A percentile compares a stretch with the other conserved stretches of the same genome.
These are phyloP conservation scores for Sporothrix curviconia DNA, from an alignment of 2,329 filamentous ascomycete genomes.

Conservation along the genomic window DNA sequence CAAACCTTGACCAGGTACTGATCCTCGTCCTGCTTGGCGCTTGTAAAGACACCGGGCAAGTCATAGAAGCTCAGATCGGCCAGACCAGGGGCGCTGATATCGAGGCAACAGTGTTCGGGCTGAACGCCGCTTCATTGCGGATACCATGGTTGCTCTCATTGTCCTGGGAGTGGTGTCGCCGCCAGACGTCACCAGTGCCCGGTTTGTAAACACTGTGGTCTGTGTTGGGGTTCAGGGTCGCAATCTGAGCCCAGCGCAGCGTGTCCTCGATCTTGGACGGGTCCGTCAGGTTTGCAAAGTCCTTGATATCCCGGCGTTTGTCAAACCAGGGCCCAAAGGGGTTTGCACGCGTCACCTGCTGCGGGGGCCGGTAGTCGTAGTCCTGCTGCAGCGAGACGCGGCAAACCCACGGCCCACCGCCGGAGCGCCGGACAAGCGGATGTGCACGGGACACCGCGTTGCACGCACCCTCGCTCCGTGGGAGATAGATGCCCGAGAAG, in stretches of 20 bases:
- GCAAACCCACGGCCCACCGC: slow-evolving; percentile 53
- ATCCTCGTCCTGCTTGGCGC: slow-evolving; percentile 56
- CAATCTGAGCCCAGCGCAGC: slow-evolving; percentile 68
- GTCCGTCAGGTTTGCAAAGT: slow-evolving; percentile 59
- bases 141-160: slow-evolving; percentile 24
- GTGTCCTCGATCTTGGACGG: slow-evolving; percentile 59
- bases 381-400: slow-evolving; percentile 58
- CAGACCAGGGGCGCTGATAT: slow-evolving; percentile 65
- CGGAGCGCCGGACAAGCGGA: slow-evolving; percentile 56
- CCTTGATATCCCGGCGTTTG: slow-evolving; percentile 39
- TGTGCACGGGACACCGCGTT: slow-evolving; percentile 76
- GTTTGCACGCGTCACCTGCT: slow-evolving; percentile 38
- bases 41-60: slow-evolving; percentile 73
- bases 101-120: slow-evolving; percentile 74
- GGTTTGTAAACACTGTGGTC: slow-evolving; percentile 50
- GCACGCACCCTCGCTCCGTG: slow-evolving; percentile 64
- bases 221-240: slow-evolving; percentile 61
- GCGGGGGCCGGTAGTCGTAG: slow-evolving; percentile 35
- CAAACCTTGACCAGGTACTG: slow-evolving; percentile 66
- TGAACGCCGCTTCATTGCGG: slow-evolving; percentile 59
- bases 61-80: slow-evolving; percentile 79
- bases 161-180: slow-evolving; percentile 18
- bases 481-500: slow-evolving; percentile 63
- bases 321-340: slow-evolving; percentile 62
- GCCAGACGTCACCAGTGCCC: slow-evolving; percentile 21